These are phyloP conservation scores for Grifola frondosa DNA, from an alignment of 1,284 basidiomycete genomes.

Conservation along the genomic window DNA sequence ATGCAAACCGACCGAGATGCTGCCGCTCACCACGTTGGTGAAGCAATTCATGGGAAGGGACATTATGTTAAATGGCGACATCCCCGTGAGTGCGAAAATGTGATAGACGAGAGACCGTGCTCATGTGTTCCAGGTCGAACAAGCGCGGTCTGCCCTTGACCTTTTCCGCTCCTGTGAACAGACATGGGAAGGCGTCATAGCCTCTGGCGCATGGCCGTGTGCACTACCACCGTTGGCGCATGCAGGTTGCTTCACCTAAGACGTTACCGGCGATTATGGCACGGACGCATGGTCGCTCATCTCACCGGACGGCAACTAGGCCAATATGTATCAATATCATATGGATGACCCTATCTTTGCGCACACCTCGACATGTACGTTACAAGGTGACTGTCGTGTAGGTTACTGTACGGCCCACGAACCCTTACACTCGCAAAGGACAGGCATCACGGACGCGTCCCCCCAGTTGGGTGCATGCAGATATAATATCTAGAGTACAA, in stretches of 20 bases:
- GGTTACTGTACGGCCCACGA: too few relatives aligned
- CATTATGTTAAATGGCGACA: slow-evolving; percentile 46
- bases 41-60: slow-evolving; percentile 51
- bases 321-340: slow-evolving; percentile 9
- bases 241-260: slow-evolving; percentile 33
- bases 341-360: background rate
- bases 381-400: too few relatives aligned
- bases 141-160: slow-evolving; percentile 52
- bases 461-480: too few relatives aligned
- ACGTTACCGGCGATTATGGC: slow-evolving; percentile 1
- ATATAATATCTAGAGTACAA: too few relatives aligned
- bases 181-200: slow-evolving; percentile 48
- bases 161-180: slow-evolving; percentile 55
- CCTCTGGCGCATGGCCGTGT: slow-evolving; percentile 54
- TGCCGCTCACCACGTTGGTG: slow-evolving; percentile 47
- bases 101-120: background rate
- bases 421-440: too few relatives aligned
- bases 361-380: too few relatives aligned
- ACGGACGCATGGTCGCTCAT: background rate
- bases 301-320: slow-evolving; percentile 2
- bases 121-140: slow-evolving; percentile 42
- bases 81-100: slow-evolving; percentile 43
- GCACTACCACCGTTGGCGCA: slow-evolving; percentile 36
- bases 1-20: slow-evolving; percentile 33
- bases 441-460: too few relatives aligned